Evolutionary conservation across 2,329 filamentous ascomycete species (phyloP).

Genomic region (Colletotrichum cuscutae): DNA sequence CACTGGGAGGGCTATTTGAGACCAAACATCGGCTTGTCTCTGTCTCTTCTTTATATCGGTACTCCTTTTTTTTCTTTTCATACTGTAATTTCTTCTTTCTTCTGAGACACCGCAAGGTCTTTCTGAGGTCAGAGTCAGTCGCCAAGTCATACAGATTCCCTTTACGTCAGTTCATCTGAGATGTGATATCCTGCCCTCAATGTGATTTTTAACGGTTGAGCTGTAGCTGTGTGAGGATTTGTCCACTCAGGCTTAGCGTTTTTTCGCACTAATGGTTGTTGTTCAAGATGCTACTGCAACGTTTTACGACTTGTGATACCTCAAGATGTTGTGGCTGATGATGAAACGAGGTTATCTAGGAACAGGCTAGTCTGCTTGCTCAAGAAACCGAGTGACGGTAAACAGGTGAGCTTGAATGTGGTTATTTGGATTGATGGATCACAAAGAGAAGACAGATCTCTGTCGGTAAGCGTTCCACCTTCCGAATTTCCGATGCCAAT

Average conservation of each 20-base stretch:
- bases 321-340: not conserved
- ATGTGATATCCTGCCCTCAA: conserved; percentile 8
- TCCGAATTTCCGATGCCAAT: not conserved
- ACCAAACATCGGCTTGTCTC: conserved; percentile 33
- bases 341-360: not conserved
- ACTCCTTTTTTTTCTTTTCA: conserved; percentile 30
- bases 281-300: not conserved
- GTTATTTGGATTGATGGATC: no score
- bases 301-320: not conserved
- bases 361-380: not conserved
- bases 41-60: conserved; percentile 36
- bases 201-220: conserved; percentile 26
- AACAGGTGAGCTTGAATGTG: no score
- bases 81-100: conserved; percentile 37
- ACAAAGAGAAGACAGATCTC: no score
- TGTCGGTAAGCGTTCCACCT: not conserved
- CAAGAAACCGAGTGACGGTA: no score
- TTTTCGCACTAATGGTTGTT: not conserved
- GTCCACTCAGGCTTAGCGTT: not conserved
- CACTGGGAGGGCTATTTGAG: conserved; percentile 34
- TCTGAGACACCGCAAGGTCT: conserved; percentile 36
- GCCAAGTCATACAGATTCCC: conserved; percentile 35
- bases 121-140: conserved; percentile 34
- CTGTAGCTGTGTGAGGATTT: not conserved
- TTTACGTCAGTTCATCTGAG: conserved; percentile 27